A percentile compares a stretch with the other conserved stretches of the same genome.
Conservation (phyloP, 2,329 filamentous ascomycete species). For the Bipolaris sorokiniana region DNA sequence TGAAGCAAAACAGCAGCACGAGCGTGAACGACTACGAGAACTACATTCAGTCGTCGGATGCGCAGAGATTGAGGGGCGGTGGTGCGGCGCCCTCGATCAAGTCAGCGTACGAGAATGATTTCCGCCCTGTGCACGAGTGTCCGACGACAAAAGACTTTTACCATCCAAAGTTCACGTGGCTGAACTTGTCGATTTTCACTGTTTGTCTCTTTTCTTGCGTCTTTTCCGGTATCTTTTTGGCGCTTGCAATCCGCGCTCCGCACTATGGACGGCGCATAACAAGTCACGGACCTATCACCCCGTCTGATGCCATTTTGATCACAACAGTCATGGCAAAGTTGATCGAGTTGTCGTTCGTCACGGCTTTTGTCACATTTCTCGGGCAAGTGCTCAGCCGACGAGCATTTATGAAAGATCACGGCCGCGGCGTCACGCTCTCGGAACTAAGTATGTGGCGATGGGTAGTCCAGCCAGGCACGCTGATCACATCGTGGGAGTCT, state of each 20-base stretch:
- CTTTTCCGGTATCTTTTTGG: slow-evolving; percentile 70
- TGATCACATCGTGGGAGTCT: slow-evolving; percentile 72
- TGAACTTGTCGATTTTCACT: slow-evolving; percentile 51
- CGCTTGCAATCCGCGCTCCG: slow-evolving; percentile 66
- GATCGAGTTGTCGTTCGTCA: slow-evolving; percentile 79
- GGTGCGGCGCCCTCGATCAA: slow-evolving; percentile 37
- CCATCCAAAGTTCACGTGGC: slow-evolving; percentile 53
- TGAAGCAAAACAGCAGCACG: slow-evolving; percentile 27
- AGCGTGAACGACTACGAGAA: slow-evolving; percentile 38
- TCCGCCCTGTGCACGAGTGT: slow-evolving; percentile 46
- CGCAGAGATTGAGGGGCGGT: slow-evolving; percentile 25
- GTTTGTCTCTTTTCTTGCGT: slow-evolving; percentile 67
- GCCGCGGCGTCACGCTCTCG: slow-evolving; percentile 72
- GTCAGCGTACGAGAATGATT: slow-evolving; percentile 46
- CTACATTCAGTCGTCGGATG: slow-evolving; percentile 35
- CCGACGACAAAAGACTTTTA: slow-evolving; percentile 49
- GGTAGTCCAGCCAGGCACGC: slow-evolving; percentile 68
- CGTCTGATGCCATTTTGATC: slow-evolving; percentile 69
- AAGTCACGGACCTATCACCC: slow-evolving; percentile 59
- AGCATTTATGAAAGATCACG: slow-evolving; percentile 63
- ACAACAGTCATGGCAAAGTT: slow-evolving; percentile 75
- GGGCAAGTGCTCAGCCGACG: slow-evolving; percentile 76
- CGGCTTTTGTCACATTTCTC: slow-evolving; percentile 74
- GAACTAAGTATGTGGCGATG: slow-evolving; percentile 80
- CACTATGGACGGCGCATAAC: slow-evolving; percentile 66